A percentile compares a stretch with the other conserved stretches of the same genome.
Conservation (phyloP, 352 stramenopile genomes). For the Aphanomyces astaci region DNA sequence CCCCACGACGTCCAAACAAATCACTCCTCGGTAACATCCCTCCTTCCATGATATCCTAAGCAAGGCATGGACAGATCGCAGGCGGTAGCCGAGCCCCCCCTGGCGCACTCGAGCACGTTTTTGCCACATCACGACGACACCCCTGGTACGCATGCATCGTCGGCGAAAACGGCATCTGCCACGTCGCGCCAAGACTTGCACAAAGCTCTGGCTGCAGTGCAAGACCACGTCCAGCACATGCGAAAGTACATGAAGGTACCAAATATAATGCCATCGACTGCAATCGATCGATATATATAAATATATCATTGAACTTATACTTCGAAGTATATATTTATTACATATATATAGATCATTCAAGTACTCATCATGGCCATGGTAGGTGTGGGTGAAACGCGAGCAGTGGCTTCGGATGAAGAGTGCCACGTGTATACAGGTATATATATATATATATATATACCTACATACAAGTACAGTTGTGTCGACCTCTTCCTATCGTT, state of each 20-base stretch:
- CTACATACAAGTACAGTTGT: too few species aligned
- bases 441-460: slow-evolving; percentile 24
- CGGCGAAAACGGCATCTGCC: not conserved
- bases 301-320: too few species aligned
- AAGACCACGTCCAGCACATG: slow-evolving; percentile 44
- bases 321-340: too few species aligned
- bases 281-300: slow-evolving; percentile 25
- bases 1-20: too few species aligned
- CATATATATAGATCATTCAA: too few species aligned
- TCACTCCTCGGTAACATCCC: too few species aligned
- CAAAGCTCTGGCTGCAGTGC: slow-evolving; percentile 29
- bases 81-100: too few species aligned
- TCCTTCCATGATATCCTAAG: too few species aligned
- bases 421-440: slow-evolving; percentile 42
- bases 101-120: slow-evolving; percentile 4
- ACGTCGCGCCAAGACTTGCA: not conserved
- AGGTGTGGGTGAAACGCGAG: slow-evolving; percentile 63
- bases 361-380: too few species aligned
- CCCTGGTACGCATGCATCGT: not conserved
- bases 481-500: too few species aligned
- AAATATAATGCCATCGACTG: too few species aligned
- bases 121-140: not conserved
- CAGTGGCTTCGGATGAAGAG: slow-evolving; percentile 44
- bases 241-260: slow-evolving; percentile 71
- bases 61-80: too few species aligned